A percentile compares a stretch with the other conserved stretches of the same genome.
Conservation (phyloP, 176 grass and related monocot genomes). For the Ananas comosus region DNA sequence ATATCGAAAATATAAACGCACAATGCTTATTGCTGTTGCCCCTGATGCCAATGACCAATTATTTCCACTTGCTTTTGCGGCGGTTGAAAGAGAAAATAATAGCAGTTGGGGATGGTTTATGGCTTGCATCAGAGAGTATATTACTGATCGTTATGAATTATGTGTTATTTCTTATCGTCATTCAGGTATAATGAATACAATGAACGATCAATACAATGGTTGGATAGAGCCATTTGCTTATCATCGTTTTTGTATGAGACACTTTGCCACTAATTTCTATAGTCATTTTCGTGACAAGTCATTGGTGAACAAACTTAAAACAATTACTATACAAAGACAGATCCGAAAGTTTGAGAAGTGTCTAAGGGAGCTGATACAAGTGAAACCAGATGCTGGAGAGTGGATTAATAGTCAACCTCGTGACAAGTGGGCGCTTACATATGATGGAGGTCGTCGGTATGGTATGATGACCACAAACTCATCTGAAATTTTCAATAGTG, state of each 20-base stretch:
- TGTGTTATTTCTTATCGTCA: slow-evolving; percentile 20
- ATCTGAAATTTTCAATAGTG: neutral
- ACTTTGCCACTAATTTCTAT: no score
- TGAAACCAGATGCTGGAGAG: no score
- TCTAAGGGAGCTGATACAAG: no score
- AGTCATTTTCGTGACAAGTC: no score
- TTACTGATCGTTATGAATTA: slow-evolving; percentile 3
- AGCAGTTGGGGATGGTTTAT: slow-evolving; percentile 17
- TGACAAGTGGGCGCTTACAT: slow-evolving; percentile 6
- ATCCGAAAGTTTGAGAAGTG: no score
- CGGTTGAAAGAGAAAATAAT: neutral
- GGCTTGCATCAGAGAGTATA: slow-evolving; percentile 7
- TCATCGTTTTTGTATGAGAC: no score
- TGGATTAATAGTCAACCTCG: no score
- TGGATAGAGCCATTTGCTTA: neutral
- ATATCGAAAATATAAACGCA: slow-evolving; percentile 17
- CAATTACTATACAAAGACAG: no score
- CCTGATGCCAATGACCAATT: slow-evolving; percentile 16
- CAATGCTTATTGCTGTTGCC: slow-evolving; percentile 13
- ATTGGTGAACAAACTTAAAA: no score
- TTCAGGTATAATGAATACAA: slow-evolving; percentile 8
- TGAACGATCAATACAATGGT: slow-evolving; percentile 13
- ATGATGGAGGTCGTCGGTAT: slow-evolving; percentile 18
- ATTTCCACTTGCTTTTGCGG: slow-evolving; percentile 12
- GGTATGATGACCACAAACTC: slow-evolving; percentile 15